phyloP scores from a whole-genome alignment of 441 rosid species.

The Pelargonium australe region DNA sequence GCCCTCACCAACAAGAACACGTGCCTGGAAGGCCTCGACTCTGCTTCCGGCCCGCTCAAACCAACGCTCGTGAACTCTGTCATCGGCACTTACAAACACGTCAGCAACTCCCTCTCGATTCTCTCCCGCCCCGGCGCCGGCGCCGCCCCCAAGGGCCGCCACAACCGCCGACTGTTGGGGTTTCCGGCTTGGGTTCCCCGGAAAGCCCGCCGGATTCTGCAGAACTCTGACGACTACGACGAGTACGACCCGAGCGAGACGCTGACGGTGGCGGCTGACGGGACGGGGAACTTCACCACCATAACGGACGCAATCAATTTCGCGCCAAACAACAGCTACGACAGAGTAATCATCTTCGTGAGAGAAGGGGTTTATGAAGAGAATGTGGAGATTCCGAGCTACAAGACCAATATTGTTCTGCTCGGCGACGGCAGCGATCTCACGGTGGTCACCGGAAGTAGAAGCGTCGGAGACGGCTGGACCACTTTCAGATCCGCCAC shows the following conservation, averaged over 20 bases:
- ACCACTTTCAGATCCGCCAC: conserved; percentile 91
- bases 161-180: conserved; percentile 40
- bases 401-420: conserved; percentile 57
- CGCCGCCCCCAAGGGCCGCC: conserved; percentile 14
- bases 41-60: conserved; percentile 62
- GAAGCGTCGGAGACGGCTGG: conserved; percentile 70
- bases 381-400: conserved; percentile 54
- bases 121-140: conserved; percentile 28
- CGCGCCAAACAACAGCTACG: conserved; percentile 55
- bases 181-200: conserved; percentile 51
- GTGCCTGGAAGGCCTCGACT: conserved; percentile 67
- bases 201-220: conserved; percentile 48
- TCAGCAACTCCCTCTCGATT: conserved; percentile 70
- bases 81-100: conserved; percentile 47
- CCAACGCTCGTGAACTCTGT: conserved; percentile 43
- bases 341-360: conserved; percentile 42
- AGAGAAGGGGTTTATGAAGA: conserved; percentile 58
- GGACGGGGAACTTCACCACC: conserved; percentile 59
- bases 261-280: conserved; percentile 61
- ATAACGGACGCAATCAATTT: conserved; percentile 57
- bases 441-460: conserved; percentile 52
- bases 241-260: conserved; percentile 47
- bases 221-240: conserved; percentile 22
- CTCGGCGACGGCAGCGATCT: conserved; percentile 61
- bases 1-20: conserved; percentile 83